Evolutionary conservation across 2,329 filamentous ascomycete genomes (phyloP), one percentile per base, ranked within the genome.

Genomic region (Fusarium xylarioides): DNA sequence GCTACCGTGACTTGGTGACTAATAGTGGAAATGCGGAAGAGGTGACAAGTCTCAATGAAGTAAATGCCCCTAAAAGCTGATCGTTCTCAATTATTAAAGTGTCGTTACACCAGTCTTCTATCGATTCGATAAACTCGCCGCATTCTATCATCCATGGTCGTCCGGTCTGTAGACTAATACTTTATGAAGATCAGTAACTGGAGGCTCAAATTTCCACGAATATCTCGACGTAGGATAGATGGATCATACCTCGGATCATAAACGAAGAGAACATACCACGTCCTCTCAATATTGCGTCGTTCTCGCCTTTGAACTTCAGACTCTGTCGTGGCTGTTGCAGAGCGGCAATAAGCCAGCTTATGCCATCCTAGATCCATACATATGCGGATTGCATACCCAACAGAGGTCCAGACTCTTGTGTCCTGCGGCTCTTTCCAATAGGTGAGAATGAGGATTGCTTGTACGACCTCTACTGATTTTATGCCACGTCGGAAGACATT

Each of bases 161-260:
- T 7, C 54, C 54, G 2, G 54, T 57, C 19, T 57, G 54, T 2
- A 57, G n/a, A 5, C 54, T 57, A 3, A 57, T 57, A 5, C 54
- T 57, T 26, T 4, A 4, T 4, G 2, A 2, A 2, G 18, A 16
- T 56, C 4, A 56, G 38, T 23, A 18, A 18, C 11, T 11, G 9
- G 15, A 15, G 12, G 8, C 2, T n/a, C 2, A 2, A 15, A 28
- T 12, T 7, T 12, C 9, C 43, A 21, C 5, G 2, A 4, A 4
- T 2, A 28, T 10, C 0, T 19, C 3, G 7, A 5, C 0, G 18
- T 7, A 23, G n/a, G n/a, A 7, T 3, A 30, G 11, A 6, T 2
- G 11, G 6, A 16, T 18, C 40, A 15, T 56, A 49, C 55, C 55
- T 57, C 5, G 32, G 30, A 49, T 57, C 55, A 2, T 57, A 49